A percentile compares a stretch with the other conserved stretches of the same genome.
These are phyloP conservation scores for Didymella lethalis DNA, from an alignment of 2,329 filamentous ascomycete species.

Conservation along the genomic window DNA sequence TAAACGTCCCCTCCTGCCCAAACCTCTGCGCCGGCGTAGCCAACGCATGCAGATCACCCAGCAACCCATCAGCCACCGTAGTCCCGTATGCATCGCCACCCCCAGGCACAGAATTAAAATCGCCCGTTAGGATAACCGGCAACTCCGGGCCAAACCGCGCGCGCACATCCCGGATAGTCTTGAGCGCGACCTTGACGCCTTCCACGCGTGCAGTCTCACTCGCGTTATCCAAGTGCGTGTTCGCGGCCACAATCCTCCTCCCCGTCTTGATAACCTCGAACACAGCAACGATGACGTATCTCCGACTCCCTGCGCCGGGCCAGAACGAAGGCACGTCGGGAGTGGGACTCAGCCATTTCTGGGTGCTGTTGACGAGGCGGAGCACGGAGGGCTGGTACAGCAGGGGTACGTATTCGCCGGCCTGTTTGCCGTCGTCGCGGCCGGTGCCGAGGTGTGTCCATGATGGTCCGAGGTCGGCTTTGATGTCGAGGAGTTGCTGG, in stretches of 20 bases:
- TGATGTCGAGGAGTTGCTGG: slow-evolving; percentile 67
- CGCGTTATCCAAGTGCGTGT: slow-evolving; percentile 72
- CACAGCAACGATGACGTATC: slow-evolving; percentile 68
- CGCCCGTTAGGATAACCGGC: slow-evolving; percentile 67
- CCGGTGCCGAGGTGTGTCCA: slow-evolving; percentile 71
- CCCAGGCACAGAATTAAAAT: slow-evolving; percentile 70
- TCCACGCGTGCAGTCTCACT: slow-evolving; percentile 63
- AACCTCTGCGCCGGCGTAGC: slow-evolving; percentile 60
- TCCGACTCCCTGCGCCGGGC: slow-evolving; percentile 68
- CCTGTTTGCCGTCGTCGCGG: slow-evolving; percentile 67
- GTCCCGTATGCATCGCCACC: slow-evolving; percentile 65
- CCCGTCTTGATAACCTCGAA: slow-evolving; percentile 62
- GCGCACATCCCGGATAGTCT: slow-evolving; percentile 50
- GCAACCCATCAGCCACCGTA: slow-evolving; percentile 55
- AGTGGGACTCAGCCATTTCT: slow-evolving; percentile 78
- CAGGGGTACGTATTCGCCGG: slow-evolving; percentile 80
- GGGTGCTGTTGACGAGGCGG: slow-evolving; percentile 65
- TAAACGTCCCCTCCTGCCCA: slow-evolving; percentile 70
- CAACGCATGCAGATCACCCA: slow-evolving; percentile 45
- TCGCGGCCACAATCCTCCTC: slow-evolving; percentile 65
- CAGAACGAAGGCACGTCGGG: slow-evolving; percentile 73
- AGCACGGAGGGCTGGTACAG: slow-evolving; percentile 71
- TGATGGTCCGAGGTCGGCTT: slow-evolving; percentile 52
- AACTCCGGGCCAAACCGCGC: slow-evolving; percentile 22
- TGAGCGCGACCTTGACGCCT: slow-evolving; percentile 65